Base-by-base conservation (phyloP, 352 stramenopile genomes). In the Globisporangium cylindrosporum region DNA sequence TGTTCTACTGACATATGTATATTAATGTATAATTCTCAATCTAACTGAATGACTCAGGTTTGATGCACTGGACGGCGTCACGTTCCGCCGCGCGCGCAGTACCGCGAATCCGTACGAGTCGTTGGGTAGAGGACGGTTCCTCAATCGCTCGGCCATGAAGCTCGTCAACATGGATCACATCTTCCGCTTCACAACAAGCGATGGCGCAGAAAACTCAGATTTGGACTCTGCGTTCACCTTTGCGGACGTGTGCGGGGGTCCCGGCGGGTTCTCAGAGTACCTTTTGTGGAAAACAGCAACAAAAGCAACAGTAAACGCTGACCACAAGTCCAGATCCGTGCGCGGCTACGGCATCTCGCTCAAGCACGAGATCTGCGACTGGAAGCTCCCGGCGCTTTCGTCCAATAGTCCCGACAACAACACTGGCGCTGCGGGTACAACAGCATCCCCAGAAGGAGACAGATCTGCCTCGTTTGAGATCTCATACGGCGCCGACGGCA, bases 141-240 rank as follows among this genome's bases (percentile, higher is more conserved):
- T 95, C 61, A 93, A 93, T 56, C 84, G 87, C 18, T 91, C 87
- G 38, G 87, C 87, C 3, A 91, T 95, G 82, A 95, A 95, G 62
- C 72, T 95, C 54, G 87, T 81, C 58, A 85, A 90, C 32, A 66
- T 95, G 56, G 84, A 95, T 63, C 72, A 85, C 56, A 62, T 91
- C 10, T 91, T 92, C 43, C 22, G 71, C 9, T 90, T 74, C 73
- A 92, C 82, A 29, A 58, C 10, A 9, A 15, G 12, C 14, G 12
- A 12, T 20, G 18, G 12, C 4, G 14, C 38, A 46, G 38, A 14
- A 43, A 10, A 12, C 56, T n/a, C 34, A 18, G 18, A 46, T 0
- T 20, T 15, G 12, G 4, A 2, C 18, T 34, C 75, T 34, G 18
- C 46, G 2, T 89, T 89, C n/a, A 76, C 73, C 18, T 95, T 95